Conservation (phyloP, 257 asterid genomes). For the Hygrophila difformis region DNA sequence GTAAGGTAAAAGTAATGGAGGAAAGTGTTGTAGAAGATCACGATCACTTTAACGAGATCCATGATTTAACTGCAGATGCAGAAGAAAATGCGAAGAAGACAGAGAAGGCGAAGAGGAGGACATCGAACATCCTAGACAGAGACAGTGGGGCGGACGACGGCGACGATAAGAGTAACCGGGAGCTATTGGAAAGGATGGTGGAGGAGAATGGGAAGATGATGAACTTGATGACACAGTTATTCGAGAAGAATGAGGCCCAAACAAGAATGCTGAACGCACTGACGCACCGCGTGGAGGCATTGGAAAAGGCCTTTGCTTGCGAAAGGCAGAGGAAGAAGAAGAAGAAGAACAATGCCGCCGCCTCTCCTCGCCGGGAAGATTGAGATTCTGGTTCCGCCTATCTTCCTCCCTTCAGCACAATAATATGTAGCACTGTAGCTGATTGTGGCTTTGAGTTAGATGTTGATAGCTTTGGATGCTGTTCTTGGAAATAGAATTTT, state of each 20-base stretch:
- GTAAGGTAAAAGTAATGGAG: no score
- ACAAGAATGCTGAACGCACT: slow-evolving; percentile 30
- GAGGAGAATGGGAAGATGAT: slow-evolving; percentile 59
- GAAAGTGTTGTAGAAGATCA: neutral
- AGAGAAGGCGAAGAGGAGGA: slow-evolving; percentile 20
- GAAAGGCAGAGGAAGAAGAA: slow-evolving; percentile 56
- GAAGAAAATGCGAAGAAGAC: neutral
- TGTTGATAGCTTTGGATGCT: no score
- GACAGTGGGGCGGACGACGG: neutral
- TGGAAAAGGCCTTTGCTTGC: slow-evolving; percentile 55
- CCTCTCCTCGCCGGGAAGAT: no score
- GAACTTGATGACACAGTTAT: slow-evolving; percentile 46
- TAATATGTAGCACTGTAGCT: no score
- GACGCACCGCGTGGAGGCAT: slow-evolving; percentile 35
- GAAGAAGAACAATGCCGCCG: no score
- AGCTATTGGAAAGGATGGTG: slow-evolving; percentile 43
- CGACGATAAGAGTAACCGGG: slow-evolving; percentile 19
- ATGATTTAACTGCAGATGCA: neutral
- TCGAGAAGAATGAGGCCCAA: slow-evolving; percentile 42
- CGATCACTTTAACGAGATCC: neutral
- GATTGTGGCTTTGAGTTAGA: no score
- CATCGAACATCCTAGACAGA: neutral
- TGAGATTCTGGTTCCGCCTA: no score
- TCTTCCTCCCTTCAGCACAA: no score
- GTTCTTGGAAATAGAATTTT: no score